phyloP scores from a whole-genome alignment of 140 eudicot species.

The Ambrosia hybrid region DNA sequence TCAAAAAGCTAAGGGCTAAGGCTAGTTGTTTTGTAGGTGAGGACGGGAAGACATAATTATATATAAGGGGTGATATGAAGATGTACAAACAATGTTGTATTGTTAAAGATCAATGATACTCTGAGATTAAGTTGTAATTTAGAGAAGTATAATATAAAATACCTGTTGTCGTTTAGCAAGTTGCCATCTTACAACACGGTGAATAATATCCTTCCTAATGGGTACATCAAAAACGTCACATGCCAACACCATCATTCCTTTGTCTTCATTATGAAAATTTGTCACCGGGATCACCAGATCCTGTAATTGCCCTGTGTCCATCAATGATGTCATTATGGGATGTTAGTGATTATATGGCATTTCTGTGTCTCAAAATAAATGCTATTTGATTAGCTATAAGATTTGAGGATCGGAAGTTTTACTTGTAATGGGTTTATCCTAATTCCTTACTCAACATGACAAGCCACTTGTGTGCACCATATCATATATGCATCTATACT shows the following conservation, averaged over 20 bases:
- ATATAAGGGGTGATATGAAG: neutral
- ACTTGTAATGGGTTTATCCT: conserved; percentile 11
- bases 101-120: neutral
- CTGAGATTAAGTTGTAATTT: conserved; percentile 6
- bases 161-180: conserved; percentile 99
- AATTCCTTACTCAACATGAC: neutral
- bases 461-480: conserved; percentile 5
- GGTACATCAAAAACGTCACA: conserved; percentile 98
- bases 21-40: neutral
- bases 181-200: conserved; percentile 98
- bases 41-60: neutral
- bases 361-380: conserved; percentile 2
- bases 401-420: neutral
- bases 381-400: neutral
- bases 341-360: conserved; percentile 4
- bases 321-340: neutral
- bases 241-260: conserved; percentile 81
- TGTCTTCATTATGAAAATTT: conserved; percentile 76
- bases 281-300: conserved; percentile 86
- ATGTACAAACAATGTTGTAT: neutral
- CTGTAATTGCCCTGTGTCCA: conserved; percentile 56
- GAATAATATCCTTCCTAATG: conserved; percentile 85
- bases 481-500: neutral
- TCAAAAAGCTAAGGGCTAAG: neutral
- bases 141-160: neutral